Conservation (phyloP, 2,329 filamentous ascomycete species). For the Rhinocladiella mackenziei region DNA sequence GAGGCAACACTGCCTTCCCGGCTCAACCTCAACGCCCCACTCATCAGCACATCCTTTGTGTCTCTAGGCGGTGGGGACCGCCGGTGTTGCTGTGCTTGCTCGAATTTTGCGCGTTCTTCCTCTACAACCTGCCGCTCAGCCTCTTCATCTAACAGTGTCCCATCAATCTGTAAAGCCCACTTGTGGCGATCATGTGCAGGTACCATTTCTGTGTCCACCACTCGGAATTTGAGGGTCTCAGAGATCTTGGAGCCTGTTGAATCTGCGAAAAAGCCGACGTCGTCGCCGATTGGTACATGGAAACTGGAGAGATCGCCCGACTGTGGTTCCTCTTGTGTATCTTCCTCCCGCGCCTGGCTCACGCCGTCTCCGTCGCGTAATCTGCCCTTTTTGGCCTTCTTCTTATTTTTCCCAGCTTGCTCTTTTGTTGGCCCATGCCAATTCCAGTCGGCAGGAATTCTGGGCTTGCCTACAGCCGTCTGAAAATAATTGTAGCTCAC, state of each 20-base stretch:
- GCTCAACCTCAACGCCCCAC: constrained; percentile 22
- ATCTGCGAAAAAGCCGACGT: constrained; percentile 73
- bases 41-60: constrained; percentile 17
- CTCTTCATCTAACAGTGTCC: constrained; percentile 70
- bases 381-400: constrained; percentile 30
- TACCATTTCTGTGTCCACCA: constrained; percentile 72
- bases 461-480: constrained; percentile 72
- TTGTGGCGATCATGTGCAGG: constrained; percentile 69
- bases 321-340: constrained; percentile 28
- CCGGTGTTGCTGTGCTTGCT: constrained; percentile 36
- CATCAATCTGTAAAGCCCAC: constrained; percentile 80
- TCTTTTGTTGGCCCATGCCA: constrained; percentile 62
- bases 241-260: constrained; percentile 64
- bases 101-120: constrained; percentile 46
- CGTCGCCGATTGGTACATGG: constrained; percentile 36
- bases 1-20: constrained; percentile 23
- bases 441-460: constrained; percentile 73
- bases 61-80: constrained; percentile 29
- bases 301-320: neutral
- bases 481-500: constrained; percentile 91
- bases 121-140: constrained; percentile 60
- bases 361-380: constrained; percentile 33
- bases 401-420: constrained; percentile 32
- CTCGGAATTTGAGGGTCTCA: constrained; percentile 69
- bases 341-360: constrained; percentile 49